Base-by-base conservation (phyloP, 2,329 filamentous ascomycete genomes). In the Drechslerella coelobrocha region DNA sequence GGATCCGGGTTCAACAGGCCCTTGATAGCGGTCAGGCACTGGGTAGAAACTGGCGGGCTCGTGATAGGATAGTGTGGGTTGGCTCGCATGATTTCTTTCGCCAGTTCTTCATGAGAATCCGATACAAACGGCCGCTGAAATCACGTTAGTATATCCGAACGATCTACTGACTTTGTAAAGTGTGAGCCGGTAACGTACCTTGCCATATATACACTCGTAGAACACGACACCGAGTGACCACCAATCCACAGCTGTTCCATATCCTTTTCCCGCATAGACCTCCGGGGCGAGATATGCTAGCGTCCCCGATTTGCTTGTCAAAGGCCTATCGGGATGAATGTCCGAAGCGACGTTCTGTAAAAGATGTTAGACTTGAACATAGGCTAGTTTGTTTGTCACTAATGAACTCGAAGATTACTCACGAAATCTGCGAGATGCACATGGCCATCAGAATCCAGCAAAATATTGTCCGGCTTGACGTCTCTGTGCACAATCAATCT, bases 141-240 rank as follows among this genome's bases (percentile, higher is more conserved):
- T 39, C 17, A 37, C 29, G 45, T 51, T 34, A 60, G 66, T 53
- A 17, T 6, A 14, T 26, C 29, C 19, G 29, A 31, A 54, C n/a
- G 27, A 14, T n/a, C n/a, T n/a, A n/a, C n/a, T n/a, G n/a, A n/a
- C n/a, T 21, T 57, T 12, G 17, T 17, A 4, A 71, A 29, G 50
- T 26, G 45, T 19, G 14, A 55, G 37, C 12, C 14, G 23, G 39
- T 29, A 50, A 78, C 83, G 56, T 80, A 92, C 91, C 88, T 95
- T 97, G 81, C 95, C 96, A 82, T 97, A 99, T 74, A 99, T 97
- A 84, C 94, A 97, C 79, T 99, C 94, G 79, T 97, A 99, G 79
- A 97, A 97, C n/a, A 96, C 85, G 48, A 99, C 94, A 52, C 94
- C 94, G 21, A 99, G 81, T 4, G 94, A 97, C 94, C 94, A 99